phyloP scores from a whole-genome alignment of 139 green algal genomes.

The Micromonas pusilla region DNA sequence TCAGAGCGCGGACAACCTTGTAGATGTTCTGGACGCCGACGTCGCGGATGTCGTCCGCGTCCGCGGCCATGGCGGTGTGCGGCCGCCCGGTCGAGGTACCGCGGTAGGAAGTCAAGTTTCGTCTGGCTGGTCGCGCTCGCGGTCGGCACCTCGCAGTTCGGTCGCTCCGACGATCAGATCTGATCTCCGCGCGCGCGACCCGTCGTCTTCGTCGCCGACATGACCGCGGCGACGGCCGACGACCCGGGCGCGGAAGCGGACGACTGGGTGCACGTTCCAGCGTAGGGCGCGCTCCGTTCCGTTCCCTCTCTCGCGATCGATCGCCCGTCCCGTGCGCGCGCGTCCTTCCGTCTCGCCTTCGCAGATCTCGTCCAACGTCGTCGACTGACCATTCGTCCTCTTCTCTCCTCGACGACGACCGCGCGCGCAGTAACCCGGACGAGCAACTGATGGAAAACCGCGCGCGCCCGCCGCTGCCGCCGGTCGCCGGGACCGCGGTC shows the following conservation, averaged over 20 bases:
- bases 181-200: neutral
- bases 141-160: no score
- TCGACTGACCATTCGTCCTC: neutral
- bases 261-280: neutral
- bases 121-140: no score
- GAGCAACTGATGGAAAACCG: neutral
- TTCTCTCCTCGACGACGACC: neutral
- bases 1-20: neutral
- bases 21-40: neutral
- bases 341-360: no score
- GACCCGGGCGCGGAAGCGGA: neutral
- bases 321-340: no score
- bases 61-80: neutral
- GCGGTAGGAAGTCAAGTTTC: no score
- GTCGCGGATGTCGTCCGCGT: neutral
- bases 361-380: neutral
- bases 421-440: neutral
- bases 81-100: no score
- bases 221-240: neutral
- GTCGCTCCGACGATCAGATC: no score
- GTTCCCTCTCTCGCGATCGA: no score
- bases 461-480: neutral
- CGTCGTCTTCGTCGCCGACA: neutral
- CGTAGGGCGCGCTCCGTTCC: neutral
- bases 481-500: neutral